A percentile compares a stretch with the other conserved stretches of the same genome.
Conservation (phyloP, 306 rosid genomes). For the Medicago arabica region DNA sequence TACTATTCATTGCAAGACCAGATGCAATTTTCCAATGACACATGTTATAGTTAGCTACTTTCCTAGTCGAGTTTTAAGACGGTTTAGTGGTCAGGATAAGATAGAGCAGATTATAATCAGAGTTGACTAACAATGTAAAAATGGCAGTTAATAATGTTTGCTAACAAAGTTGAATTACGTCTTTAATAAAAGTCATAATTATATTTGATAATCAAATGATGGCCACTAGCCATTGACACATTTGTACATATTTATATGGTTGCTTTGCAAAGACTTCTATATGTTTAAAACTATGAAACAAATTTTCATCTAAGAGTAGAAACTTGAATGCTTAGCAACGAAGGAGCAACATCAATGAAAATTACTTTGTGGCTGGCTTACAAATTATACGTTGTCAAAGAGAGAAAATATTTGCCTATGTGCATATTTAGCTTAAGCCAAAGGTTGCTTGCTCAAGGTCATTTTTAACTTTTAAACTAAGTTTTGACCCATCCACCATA, state of each 20-base stretch:
- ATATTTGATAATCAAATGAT: background rate
- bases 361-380: background rate
- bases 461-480: background rate
- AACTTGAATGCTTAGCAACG: background rate
- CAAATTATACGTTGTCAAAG: constrained; percentile 3
- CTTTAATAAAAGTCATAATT: no score
- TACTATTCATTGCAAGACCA: constrained; percentile 16
- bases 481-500: constrained; percentile 34
- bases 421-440: constrained; percentile 17
- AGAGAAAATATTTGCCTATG: background rate
- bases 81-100: no score
- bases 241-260: background rate
- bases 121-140: no score
- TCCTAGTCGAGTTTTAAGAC: no score
- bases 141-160: no score
- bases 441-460: constrained; percentile 27
- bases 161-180: no score
- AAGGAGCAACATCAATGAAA: constrained; percentile 8
- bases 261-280: background rate
- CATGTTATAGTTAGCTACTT: no score
- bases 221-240: background rate
- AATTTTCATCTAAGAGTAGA: background rate
- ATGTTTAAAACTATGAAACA: background rate
- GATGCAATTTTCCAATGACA: background rate
- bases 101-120: no score